phyloP scores from a whole-genome alignment of 192 early-diverging fungal genomes.

The Physocladia obscura region DNA sequence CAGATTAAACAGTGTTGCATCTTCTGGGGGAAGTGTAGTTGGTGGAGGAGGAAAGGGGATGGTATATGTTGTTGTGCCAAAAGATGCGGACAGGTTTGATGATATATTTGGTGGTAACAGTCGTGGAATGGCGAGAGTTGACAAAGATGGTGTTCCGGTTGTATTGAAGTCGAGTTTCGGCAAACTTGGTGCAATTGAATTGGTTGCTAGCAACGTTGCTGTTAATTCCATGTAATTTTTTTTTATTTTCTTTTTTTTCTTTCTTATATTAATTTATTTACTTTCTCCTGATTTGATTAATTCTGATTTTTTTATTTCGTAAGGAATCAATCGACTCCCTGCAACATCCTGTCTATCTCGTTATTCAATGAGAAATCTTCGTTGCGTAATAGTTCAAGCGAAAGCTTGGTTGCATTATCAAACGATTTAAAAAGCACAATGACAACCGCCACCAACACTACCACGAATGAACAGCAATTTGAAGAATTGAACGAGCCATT shows the following conservation, averaged over 20 bases:
- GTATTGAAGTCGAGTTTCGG: neutral
- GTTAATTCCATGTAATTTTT: neutral
- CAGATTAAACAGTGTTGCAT: neutral
- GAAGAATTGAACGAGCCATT: too few species aligned
- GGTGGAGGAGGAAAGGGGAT: neutral
- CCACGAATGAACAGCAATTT: too few species aligned
- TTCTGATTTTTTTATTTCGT: too few species aligned
- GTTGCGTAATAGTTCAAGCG: too few species aligned
- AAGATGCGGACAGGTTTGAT: conserved; percentile 24
- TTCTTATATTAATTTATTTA: too few species aligned
- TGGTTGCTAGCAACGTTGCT: conserved; percentile 16
- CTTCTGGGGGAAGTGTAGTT: neutral
- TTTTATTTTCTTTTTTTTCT: neutral
- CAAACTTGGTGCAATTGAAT: conserved; percentile 10
- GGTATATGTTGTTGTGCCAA: conserved; percentile 26
- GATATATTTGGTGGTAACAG: conserved; percentile 2
- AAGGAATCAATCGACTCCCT: too few species aligned
- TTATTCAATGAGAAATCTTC: too few species aligned
- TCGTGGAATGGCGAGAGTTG: conserved; percentile 11
- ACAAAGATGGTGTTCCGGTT: conserved; percentile 2
- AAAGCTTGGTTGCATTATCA: too few species aligned
- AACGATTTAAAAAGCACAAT: too few species aligned
- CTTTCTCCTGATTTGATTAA: too few species aligned
- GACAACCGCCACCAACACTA: too few species aligned
- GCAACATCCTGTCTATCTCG: too few species aligned